phyloP scores from a whole-genome alignment of 169 alveolate species.

The Eimeria sp. region DNA sequence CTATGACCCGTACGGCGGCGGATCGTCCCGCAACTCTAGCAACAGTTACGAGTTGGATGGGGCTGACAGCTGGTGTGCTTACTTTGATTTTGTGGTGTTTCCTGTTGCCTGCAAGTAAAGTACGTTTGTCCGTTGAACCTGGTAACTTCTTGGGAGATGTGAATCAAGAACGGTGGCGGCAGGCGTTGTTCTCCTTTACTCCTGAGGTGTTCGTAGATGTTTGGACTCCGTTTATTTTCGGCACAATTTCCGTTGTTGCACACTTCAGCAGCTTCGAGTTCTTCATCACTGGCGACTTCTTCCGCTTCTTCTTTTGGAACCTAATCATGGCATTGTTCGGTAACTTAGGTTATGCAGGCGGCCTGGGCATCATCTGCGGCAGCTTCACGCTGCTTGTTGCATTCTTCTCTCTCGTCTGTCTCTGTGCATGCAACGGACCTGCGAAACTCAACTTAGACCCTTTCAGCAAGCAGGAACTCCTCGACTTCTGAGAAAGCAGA shows the following conservation, averaged over 20 bases:
- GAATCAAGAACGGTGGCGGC: slow-evolving; percentile 65
- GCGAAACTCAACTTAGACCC: slow-evolving; percentile 62
- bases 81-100: slow-evolving; percentile 72
- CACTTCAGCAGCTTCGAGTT: slow-evolving; percentile 76
- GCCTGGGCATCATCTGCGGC: slow-evolving; percentile 76
- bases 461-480: slow-evolving; percentile 22
- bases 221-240: slow-evolving; percentile 83
- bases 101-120: slow-evolving; percentile 54
- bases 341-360: slow-evolving; percentile 76
- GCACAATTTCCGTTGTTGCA: slow-evolving; percentile 75
- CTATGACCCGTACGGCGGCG: slow-evolving; percentile 12
- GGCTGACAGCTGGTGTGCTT: slow-evolving; percentile 40
- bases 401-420: slow-evolving; percentile 67
- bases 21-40: slow-evolving; percentile 49
- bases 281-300: slow-evolving; percentile 46
- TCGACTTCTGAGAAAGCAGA: slow-evolving; percentile 13
- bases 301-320: slow-evolving; percentile 72
- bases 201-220: slow-evolving; percentile 74
- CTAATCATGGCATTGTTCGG: slow-evolving; percentile 77
- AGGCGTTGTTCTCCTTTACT: slow-evolving; percentile 63
- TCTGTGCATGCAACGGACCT: slow-evolving; percentile 64
- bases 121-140: neutral
- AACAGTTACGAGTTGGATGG: slow-evolving; percentile 64
- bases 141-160: slow-evolving; percentile 75
- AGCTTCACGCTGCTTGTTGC: slow-evolving; percentile 72